Evolutionary conservation across 768 basidiomycete species (phyloP).

Genomic region (Boletus subcaerulescens): DNA sequence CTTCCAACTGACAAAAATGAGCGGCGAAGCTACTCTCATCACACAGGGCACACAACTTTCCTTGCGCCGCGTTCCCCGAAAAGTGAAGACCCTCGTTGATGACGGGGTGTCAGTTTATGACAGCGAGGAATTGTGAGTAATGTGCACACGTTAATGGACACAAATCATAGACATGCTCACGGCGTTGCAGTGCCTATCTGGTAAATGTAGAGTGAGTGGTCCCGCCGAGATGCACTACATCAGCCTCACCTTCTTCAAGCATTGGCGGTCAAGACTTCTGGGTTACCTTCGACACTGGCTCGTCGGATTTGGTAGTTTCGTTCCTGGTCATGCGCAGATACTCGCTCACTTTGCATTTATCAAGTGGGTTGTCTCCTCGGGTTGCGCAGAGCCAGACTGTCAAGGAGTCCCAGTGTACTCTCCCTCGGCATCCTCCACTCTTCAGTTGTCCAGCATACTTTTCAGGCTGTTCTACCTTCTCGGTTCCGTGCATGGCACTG

Average conservation of each 20-base stretch:
- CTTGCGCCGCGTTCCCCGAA: conserved; percentile 23
- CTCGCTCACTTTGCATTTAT: conserved; percentile 1
- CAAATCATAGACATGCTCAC: background rate
- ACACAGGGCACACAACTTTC: conserved; percentile 23
- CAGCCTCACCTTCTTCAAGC: conserved; percentile 23
- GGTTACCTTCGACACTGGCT: conserved; percentile 55
- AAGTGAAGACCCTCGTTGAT: conserved; percentile 11
- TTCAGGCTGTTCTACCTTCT: conserved; percentile 52
- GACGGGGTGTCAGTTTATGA: conserved; percentile 27
- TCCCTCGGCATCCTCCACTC: conserved; percentile 29
- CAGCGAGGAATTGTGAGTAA: conserved; percentile 35
- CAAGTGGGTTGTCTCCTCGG: conserved; percentile 51
- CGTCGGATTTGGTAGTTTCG: conserved; percentile 47
- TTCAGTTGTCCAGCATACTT: conserved; percentile 27
- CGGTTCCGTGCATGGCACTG: conserved; percentile 52
- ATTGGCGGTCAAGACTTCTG: conserved; percentile 43
- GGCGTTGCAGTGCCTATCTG: conserved; percentile 37
- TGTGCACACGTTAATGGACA: background rate
- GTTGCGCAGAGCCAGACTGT: conserved; percentile 47
- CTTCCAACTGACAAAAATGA: conserved; percentile 15
- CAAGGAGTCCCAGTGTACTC: conserved; percentile 41
- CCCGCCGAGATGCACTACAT: background rate
- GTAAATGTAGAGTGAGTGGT: conserved; percentile 33
- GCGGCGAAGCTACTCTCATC: conserved; percentile 9
- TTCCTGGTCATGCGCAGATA: background rate